A percentile compares a stretch with the other conserved stretches of the same genome.
phyloP scores from a whole-genome alignment of 2,329 filamentous ascomycete genomes.

The Pestalotiopsis sp. region DNA sequence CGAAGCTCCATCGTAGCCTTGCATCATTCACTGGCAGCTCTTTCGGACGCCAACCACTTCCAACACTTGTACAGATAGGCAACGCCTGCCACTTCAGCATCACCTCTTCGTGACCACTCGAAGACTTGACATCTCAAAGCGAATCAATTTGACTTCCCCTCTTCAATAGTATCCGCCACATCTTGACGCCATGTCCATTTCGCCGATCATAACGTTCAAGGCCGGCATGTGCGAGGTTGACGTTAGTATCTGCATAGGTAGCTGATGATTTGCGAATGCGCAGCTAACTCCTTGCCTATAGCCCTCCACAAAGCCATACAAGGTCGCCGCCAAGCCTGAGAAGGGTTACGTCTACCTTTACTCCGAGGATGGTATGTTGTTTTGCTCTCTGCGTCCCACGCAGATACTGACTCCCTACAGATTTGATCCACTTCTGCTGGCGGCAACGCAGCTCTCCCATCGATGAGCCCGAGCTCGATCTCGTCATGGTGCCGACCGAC shows the following conservation, averaged over 20 bases:
- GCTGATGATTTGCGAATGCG: background rate
- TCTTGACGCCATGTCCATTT: constrained; percentile 67
- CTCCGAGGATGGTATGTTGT: constrained; percentile 73
- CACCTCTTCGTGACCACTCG: background rate
- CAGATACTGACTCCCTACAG: constrained; percentile 39
- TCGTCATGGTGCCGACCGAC: constrained; percentile 91
- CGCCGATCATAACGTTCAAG: constrained; percentile 93
- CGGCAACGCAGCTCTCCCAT: constrained; percentile 72
- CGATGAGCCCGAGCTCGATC: constrained; percentile 77
- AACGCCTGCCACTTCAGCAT: background rate
- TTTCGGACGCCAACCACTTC: background rate
- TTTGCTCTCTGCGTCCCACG: background rate
- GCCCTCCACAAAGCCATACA: constrained; percentile 54
- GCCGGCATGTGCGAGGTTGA: constrained; percentile 85
- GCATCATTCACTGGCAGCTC: constrained; percentile 9
- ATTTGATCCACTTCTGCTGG: constrained; percentile 97
- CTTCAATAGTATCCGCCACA: background rate
- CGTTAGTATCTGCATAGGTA: constrained; percentile 51
- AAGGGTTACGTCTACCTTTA: constrained; percentile 92
- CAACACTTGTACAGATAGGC: background rate
- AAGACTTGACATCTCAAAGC: background rate
- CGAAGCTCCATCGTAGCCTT: constrained; percentile 32
- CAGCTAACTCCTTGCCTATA: constrained; percentile 15
- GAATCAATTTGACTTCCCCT: background rate
- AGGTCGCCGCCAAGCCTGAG: constrained; percentile 70